Evolutionary conservation across 1,284 basidiomycete species (phyloP), one percentile per base, ranked within the genome.

Genomic region (Lentinus polychrous): DNA sequence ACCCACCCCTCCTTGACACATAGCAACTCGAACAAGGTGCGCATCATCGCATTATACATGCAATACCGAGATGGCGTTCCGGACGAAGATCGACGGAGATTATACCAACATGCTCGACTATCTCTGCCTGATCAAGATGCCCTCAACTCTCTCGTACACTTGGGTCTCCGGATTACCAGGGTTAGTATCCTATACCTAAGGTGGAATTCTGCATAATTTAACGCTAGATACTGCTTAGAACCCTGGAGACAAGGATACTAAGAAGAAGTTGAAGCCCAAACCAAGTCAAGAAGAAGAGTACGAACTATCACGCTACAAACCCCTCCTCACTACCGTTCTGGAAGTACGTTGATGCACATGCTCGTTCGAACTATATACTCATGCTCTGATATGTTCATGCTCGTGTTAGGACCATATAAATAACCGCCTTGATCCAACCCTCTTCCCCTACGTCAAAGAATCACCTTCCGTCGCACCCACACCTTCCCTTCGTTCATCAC

Each of bases 61-160:
- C 84, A 97, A 66, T 83, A 88, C 67, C 86, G 94, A 40, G 95
- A 99, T 59, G 96, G 96, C 41, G 95, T 99, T 8, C 94, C 95
- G 15, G 95, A 98, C 50, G 96, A 99, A 63, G 96, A 99, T 68
- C 81, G 92, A 49, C 81, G 94, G 53, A 75, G 96, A 50, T 68
- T 99, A 50, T 99, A 95, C 66, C 94, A 98, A 65, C 96, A 99
- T 64, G 96, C 96, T n/a, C 76, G 92, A 31, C 70, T 99, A 41
- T 80, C 82, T 2, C 68, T 94, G 46, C 78, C 89, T 18, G 96
- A 99, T 63, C 94, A 96, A 71, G 95, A 98, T 60, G 90, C 93
- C 27, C 78, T 98, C 42, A 94, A 97, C 66, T 89, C 94, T 34
- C 71, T 99, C 50, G 73, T 82, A 3, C 78, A 88, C 59, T 71